Evolutionary conservation across 2,329 filamentous ascomycete species (phyloP).

Genomic region (Nemania diffusa): DNA sequence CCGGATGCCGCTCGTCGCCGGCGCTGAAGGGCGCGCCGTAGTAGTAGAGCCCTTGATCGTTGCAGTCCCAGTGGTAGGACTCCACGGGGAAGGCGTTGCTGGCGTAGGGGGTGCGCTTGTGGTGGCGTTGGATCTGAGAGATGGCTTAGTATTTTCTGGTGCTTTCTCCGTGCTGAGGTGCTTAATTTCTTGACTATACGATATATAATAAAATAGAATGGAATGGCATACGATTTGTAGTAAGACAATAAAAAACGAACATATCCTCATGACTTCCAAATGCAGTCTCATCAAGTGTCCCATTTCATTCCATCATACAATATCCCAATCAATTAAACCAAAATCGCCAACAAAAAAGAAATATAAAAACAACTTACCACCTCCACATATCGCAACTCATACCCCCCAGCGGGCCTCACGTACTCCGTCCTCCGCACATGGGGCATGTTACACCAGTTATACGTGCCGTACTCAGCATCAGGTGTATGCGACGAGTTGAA

Average conservation of each 20-base stretch:
- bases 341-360: not conserved
- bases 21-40: constrained; percentile 67
- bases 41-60: constrained; percentile 75
- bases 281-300: not conserved
- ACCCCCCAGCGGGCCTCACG: constrained; percentile 62
- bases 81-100: constrained; percentile 81
- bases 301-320: not conserved
- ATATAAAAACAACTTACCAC: constrained; percentile 61
- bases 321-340: not conserved
- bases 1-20: constrained; percentile 41
- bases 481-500: constrained; percentile 74
- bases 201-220: not conserved
- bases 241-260: not conserved
- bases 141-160: not conserved
- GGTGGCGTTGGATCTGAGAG: constrained; percentile 77
- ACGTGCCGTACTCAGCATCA: constrained; percentile 66
- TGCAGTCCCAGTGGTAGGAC: constrained; percentile 77
- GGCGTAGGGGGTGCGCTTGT: constrained; percentile 85
- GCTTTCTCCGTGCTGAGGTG: not conserved
- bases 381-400: constrained; percentile 78
- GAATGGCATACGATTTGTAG: not conserved
- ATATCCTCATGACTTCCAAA: not conserved
- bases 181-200: not conserved
- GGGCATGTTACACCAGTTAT: constrained; percentile 91
- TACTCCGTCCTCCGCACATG: constrained; percentile 79